phyloP scores from a whole-genome alignment of 2,329 filamentous ascomycete species.

The Dendrostoma leiphaemia region DNA sequence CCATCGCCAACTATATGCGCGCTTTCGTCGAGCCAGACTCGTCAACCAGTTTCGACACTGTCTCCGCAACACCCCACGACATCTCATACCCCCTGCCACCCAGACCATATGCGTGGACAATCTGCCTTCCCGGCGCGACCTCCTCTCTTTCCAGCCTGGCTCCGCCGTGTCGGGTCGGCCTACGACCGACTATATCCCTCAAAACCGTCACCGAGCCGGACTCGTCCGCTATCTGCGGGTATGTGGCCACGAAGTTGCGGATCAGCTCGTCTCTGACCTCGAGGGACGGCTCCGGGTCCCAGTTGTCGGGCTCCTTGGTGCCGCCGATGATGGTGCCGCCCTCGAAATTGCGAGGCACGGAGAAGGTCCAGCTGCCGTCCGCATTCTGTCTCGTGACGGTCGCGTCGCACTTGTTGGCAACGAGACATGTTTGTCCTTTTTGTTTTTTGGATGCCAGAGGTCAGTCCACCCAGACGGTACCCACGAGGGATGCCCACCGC shows the following conservation, averaged over 20 bases:
- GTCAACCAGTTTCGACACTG: slow-evolving; percentile 35
- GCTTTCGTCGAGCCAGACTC: slow-evolving; percentile 17
- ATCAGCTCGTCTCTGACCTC: slow-evolving; percentile 49
- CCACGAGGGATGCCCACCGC: too few relatives aligned
- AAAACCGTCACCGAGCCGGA: slow-evolving; percentile 24
- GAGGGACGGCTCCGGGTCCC: slow-evolving; percentile 46
- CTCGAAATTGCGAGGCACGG: slow-evolving; percentile 58
- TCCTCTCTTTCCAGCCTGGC: slow-evolving; percentile 43
- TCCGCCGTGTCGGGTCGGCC: slow-evolving; percentile 28
- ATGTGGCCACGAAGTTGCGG: slow-evolving; percentile 31
- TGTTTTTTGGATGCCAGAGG: too few relatives aligned
- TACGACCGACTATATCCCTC: slow-evolving; percentile 28
- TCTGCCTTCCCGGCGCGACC: slow-evolving; percentile 23
- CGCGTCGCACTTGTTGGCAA: slow-evolving; percentile 35
- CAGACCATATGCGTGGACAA: slow-evolving; percentile 49
- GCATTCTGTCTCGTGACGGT: slow-evolving; percentile 59
- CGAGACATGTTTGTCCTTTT: slow-evolving; percentile 44
- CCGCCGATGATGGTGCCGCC: slow-evolving; percentile 67
- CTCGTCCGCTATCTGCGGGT: slow-evolving; percentile 30
- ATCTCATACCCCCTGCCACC: slow-evolving; percentile 49
- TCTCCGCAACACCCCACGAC: slow-evolving; percentile 46
- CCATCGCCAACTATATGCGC: slow-evolving; percentile 1
- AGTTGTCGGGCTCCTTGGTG: slow-evolving; percentile 60
- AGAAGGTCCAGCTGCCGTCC: slow-evolving; percentile 63
- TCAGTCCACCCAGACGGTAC: too few relatives aligned